A percentile compares a stretch with the other conserved stretches of the same genome.
phyloP scores from a whole-genome alignment of 2,329 filamentous ascomycete species.

The Aspergillus puulaauensis region DNA sequence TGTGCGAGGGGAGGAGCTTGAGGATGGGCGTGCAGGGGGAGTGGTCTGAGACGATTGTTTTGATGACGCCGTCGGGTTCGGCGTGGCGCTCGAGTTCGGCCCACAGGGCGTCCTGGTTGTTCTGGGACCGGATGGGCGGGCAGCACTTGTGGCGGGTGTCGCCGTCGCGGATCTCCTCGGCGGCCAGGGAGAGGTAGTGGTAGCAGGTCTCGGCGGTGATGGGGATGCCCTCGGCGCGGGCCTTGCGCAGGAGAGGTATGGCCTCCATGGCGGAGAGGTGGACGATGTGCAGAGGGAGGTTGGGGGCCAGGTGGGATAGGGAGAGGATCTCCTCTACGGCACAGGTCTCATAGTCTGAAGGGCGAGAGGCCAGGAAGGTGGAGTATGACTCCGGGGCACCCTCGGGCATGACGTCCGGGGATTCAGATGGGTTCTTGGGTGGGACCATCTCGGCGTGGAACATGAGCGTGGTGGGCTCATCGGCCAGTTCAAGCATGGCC shows the following conservation, averaged over 20 bases:
- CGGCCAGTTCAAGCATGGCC: conserved; percentile 77
- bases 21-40: conserved; percentile 93
- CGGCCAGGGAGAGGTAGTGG: conserved; percentile 83
- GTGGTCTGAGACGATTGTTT: conserved; percentile 92
- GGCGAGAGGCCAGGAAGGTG: conserved; percentile 89
- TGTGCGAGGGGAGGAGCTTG: conserved; percentile 75
- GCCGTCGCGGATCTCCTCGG: conserved; percentile 77
- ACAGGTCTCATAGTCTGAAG: conserved; percentile 85
- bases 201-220: conserved; percentile 95
- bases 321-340: conserved; percentile 85
- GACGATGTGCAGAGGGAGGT: conserved; percentile 86
- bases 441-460: conserved; percentile 99
- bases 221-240: conserved; percentile 71
- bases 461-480: conserved; percentile 88
- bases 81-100: conserved; percentile 64
- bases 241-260: conserved; percentile 75
- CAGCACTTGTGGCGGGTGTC: conserved; percentile 96
- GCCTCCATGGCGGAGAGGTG: conserved; percentile 87
- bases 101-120: conserved; percentile 86
- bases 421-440: conserved; percentile 74
- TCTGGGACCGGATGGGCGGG: conserved; percentile 78
- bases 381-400: conserved; percentile 76
- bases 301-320: conserved; percentile 74
- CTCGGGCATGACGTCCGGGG: conserved; percentile 67
- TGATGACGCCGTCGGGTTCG: conserved; percentile 71